A percentile compares a stretch with the other conserved stretches of the same genome.
Evolutionary conservation across 2,329 filamentous ascomycete species (phyloP).

Genomic region (Diaporthe vaccinii): DNA sequence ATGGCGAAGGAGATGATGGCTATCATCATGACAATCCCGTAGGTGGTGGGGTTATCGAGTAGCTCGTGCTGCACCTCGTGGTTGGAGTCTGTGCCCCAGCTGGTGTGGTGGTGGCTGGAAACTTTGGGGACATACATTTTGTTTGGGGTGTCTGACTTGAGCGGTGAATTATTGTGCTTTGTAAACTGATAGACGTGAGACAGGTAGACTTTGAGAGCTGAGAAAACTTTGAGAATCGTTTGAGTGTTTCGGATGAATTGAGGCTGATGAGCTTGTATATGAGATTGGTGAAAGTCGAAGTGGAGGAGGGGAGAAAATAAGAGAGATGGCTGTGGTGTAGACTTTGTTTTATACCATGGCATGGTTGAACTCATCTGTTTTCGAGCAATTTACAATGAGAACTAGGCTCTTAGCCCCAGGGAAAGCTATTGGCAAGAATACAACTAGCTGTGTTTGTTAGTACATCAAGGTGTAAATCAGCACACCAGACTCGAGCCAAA

Average conservation of each 20-base stretch:
- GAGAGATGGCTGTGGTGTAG: not conserved
- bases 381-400: not conserved
- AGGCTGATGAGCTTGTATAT: not conserved
- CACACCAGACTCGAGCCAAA: not conserved
- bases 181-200: not conserved
- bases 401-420: not conserved
- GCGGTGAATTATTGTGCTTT: not conserved
- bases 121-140: not conserved
- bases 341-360: not conserved
- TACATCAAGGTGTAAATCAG: not conserved
- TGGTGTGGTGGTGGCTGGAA: not conserved
- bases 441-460: not conserved
- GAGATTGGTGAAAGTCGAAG: not conserved
- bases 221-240: not conserved
- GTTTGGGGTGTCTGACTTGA: not conserved
- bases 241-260: not conserved
- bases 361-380: not conserved
- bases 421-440: not conserved
- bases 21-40: not conserved
- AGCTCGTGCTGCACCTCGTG: not conserved
- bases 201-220: not conserved
- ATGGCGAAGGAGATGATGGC: not conserved
- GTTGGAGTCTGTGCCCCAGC: not conserved
- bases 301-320: not conserved
- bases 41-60: not conserved